These are phyloP conservation scores for Hygrocybe punicea DNA, from an alignment of 768 basidiomycete species.

Conservation along the genomic window DNA sequence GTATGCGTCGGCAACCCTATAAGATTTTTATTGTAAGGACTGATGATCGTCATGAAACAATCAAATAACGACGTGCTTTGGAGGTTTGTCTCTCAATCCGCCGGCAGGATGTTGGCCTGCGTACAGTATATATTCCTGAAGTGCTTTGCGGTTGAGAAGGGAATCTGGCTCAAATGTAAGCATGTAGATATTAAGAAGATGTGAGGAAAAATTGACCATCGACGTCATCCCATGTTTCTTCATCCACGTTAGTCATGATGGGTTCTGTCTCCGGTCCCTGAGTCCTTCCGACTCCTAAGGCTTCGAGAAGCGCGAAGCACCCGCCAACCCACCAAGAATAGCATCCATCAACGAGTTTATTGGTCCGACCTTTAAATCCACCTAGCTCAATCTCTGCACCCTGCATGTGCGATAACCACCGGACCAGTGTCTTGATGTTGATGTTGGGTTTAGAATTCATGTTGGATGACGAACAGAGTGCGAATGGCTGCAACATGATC, in stretches of 20 bases:
- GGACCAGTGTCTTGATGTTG: slow-evolving; percentile 55
- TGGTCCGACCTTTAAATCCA: slow-evolving; percentile 90
- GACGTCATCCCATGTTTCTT: slow-evolving; percentile 64
- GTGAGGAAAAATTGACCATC: slow-evolving; percentile 48
- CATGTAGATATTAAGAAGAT: neutral
- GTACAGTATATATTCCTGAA: slow-evolving; percentile 84
- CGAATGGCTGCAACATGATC: slow-evolving; percentile 67
- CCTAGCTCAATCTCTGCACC: slow-evolving; percentile 79
- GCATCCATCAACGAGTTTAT: slow-evolving; percentile 99
- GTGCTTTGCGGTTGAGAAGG: slow-evolving; percentile 60
- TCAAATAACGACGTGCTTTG: slow-evolving; percentile 56
- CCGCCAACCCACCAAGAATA: slow-evolving; percentile 99
- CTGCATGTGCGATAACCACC: slow-evolving; percentile 88
- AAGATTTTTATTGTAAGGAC: neutral
- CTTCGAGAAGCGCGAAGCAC: slow-evolving; percentile 73
- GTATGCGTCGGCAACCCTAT: slow-evolving; percentile 85
- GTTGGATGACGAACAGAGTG: slow-evolving; percentile 19
- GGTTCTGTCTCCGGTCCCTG: slow-evolving; percentile 33
- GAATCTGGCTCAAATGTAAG: slow-evolving; percentile 26
- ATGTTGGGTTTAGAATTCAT: slow-evolving; percentile 39
- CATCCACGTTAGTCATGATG: slow-evolving; percentile 16
- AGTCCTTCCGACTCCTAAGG: slow-evolving; percentile 42
- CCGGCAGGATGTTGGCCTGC: slow-evolving; percentile 85
- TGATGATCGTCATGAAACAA: neutral
- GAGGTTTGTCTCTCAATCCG: slow-evolving; percentile 92